phyloP scores from a whole-genome alignment of 371 early-diverging fungal genomes.

The Saksenaea oblongispora region DNA sequence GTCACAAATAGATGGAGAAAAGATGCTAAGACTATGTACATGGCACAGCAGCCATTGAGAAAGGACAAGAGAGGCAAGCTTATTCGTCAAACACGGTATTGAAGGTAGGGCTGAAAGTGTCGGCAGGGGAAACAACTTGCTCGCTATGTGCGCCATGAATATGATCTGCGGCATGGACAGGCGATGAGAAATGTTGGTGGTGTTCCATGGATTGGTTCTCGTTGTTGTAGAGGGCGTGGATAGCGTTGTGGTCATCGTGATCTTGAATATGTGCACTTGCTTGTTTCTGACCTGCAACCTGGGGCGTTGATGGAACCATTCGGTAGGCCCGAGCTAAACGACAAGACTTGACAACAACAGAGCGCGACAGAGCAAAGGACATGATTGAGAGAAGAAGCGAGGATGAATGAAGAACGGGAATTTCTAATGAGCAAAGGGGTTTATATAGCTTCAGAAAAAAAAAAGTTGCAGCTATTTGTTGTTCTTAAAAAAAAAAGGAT shows the following conservation, averaged over 20 bases:
- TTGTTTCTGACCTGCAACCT: background rate
- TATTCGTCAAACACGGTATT: constrained; percentile 36
- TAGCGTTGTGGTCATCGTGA: constrained; percentile 9
- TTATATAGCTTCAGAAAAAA: background rate
- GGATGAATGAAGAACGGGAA: no score
- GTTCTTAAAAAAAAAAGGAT: constrained; percentile 3
- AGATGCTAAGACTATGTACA: background rate
- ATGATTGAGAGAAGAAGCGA: background rate
- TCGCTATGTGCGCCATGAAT: background rate
- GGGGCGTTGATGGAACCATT: constrained; percentile 1
- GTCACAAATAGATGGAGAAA: background rate
- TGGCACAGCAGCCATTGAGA: background rate
- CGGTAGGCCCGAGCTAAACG: background rate
- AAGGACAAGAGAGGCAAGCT: background rate
- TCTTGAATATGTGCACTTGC: background rate
- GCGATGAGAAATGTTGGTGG: background rate
- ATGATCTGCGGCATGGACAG: background rate
- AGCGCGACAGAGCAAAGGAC: background rate
- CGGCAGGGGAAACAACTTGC: background rate
- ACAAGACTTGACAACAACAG: background rate
- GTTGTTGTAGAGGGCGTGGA: constrained; percentile 28
- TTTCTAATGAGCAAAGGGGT: background rate
- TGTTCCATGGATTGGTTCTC: constrained; percentile 22
- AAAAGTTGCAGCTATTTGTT: background rate
- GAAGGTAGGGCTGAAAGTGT: constrained; percentile 22